Conservation (phyloP, 73 alveolate species). For the Paramecium bursaria region DNA sequence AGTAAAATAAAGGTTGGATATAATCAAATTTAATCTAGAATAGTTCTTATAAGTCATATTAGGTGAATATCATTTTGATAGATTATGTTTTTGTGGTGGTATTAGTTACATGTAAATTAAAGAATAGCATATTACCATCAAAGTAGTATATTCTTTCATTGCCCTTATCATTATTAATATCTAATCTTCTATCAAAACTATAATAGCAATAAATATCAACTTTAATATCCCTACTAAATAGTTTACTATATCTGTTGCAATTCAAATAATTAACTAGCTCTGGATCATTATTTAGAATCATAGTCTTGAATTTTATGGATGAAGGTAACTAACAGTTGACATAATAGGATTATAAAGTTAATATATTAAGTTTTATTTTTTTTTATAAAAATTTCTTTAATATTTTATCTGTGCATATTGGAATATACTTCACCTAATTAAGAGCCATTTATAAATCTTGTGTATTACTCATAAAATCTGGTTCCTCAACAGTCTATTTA, state of each 20-base stretch:
- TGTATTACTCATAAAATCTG: constrained; percentile 55
- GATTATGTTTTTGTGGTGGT: constrained; percentile 17
- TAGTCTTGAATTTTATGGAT: constrained; percentile 18
- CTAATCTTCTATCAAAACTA: constrained; percentile 31
- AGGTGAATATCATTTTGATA: constrained; percentile 27
- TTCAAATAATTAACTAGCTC: constrained; percentile 36
- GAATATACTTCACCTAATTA: constrained; percentile 12
- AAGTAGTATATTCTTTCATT: constrained; percentile 49
- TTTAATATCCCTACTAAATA: background rate
- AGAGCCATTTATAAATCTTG: constrained; percentile 6
- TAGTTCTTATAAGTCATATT: constrained; percentile 7
- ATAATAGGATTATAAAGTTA: constrained; percentile 12
- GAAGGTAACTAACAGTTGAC: constrained; percentile 27
- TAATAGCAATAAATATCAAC: constrained; percentile 8
- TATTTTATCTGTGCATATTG: background rate
- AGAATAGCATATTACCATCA: constrained; percentile 31
- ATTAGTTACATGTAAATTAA: background rate
- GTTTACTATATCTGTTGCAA: constrained; percentile 4
- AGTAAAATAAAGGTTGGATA: background rate
- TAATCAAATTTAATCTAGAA: constrained; percentile 11
- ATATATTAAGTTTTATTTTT: background rate
- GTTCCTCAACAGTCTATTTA: constrained; percentile 49
- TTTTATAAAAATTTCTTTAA: background rate
- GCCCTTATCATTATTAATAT: background rate
- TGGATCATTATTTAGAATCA: constrained; percentile 5